These are phyloP conservation scores for Cryptosporidium viatorum DNA, from an alignment of 169 alveolate genomes.

Conservation along the genomic window DNA sequence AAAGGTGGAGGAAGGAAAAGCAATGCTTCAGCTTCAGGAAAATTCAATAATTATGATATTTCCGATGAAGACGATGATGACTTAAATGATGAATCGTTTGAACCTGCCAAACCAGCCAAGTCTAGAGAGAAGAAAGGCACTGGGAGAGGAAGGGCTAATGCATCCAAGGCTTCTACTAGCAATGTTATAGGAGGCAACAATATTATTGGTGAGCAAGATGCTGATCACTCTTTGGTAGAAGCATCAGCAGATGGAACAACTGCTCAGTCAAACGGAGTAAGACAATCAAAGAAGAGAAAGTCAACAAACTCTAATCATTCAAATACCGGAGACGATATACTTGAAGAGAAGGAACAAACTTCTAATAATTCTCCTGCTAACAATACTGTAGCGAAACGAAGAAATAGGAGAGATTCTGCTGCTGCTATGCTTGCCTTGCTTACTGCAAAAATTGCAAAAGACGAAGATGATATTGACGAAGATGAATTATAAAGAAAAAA, in stretches of 20 bases:
- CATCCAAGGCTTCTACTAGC: not conserved
- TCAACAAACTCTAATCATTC: not conserved
- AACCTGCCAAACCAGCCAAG: slow-evolving; percentile 7
- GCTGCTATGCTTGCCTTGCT: slow-evolving; percentile 73
- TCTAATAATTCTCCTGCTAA: slow-evolving; percentile 14
- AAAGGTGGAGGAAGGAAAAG: slow-evolving; percentile 13
- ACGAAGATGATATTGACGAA: slow-evolving; percentile 59
- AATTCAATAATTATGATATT: slow-evolving; percentile 1
- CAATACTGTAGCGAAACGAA: slow-evolving; percentile 63
- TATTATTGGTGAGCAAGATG: slow-evolving; percentile 1
- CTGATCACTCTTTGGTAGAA: not conserved
- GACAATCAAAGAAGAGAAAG: slow-evolving; percentile 29
- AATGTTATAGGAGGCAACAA: not conserved
- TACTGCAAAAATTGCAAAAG: slow-evolving; percentile 70
- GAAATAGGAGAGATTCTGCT: slow-evolving; percentile 74
- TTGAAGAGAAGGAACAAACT: not conserved
- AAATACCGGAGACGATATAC: slow-evolving; percentile 25
- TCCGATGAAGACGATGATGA: slow-evolving; percentile 52
- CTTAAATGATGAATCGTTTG: slow-evolving; percentile 63
- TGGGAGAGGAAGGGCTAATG: slow-evolving; percentile 11
- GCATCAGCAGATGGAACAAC: not conserved
- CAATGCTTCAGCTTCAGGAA: not conserved
- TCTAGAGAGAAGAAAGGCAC: slow-evolving; percentile 12
- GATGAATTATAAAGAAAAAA: not conserved
- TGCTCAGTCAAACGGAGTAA: not conserved